A percentile compares a stretch with the other conserved stretches of the same genome.
These are phyloP conservation scores for Adansonia madagascariensis DNA, from an alignment of 441 rosid genomes.

Conservation along the genomic window DNA sequence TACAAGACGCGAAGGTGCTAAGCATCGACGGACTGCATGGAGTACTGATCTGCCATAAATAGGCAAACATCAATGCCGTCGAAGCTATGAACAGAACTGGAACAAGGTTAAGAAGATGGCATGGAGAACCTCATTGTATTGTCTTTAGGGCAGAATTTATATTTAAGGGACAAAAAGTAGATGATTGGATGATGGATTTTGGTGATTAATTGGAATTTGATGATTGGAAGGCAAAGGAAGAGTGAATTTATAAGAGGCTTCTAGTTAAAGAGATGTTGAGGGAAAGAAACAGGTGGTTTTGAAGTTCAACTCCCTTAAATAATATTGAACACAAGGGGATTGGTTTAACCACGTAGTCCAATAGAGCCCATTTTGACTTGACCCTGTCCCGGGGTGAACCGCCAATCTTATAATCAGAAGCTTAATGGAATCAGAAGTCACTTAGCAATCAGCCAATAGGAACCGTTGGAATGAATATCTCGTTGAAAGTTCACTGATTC, in stretches of 20 bases:
- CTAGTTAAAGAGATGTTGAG: neutral
- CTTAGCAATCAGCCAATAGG: no score
- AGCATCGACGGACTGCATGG: conserved; percentile 62
- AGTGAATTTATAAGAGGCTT: conserved; percentile 38
- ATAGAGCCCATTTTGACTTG: conserved; percentile 33
- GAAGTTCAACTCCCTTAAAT: conserved; percentile 65
- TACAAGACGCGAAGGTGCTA: conserved; percentile 63
- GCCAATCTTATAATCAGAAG: no score
- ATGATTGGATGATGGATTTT: conserved; percentile 5
- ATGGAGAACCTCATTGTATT: conserved; percentile 30
- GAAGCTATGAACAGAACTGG: conserved; percentile 36
- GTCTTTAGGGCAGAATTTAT: no score
- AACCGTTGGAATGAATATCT: no score
- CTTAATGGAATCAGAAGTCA: no score
- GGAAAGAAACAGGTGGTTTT: conserved; percentile 35
- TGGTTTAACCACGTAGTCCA: conserved; percentile 21
- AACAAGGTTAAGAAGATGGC: conserved; percentile 7
- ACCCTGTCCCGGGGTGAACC: neutral
- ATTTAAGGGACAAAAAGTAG: neutral
- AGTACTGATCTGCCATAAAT: conserved; percentile 47
- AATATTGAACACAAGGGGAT: conserved; percentile 26
- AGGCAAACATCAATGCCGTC: conserved; percentile 33
- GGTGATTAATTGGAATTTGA: neutral
- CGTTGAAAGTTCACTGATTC: no score
- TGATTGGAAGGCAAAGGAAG: conserved; percentile 24